Conservation (phyloP, 208 protist species). For the Cochliopodium minus region DNA sequence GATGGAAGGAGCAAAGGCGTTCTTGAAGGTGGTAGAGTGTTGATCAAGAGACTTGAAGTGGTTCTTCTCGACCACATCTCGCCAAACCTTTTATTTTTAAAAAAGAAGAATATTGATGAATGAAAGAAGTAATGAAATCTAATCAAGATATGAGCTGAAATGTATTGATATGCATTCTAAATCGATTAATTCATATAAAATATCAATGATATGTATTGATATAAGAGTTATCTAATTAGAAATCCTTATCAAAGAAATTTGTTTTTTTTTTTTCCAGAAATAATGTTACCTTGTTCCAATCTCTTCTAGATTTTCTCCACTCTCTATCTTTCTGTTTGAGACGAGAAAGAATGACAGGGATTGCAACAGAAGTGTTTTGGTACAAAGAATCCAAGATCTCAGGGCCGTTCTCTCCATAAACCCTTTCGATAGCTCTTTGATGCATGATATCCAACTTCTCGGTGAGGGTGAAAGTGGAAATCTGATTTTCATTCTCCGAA, state of each 20-base stretch:
- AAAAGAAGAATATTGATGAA: constrained; percentile 36
- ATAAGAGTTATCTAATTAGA: no score
- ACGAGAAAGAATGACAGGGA: constrained; percentile 42
- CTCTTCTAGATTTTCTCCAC: constrained; percentile 1
- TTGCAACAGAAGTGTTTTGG: constrained; percentile 22
- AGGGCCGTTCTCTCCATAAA: constrained; percentile 35
- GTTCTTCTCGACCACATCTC: constrained; percentile 43
- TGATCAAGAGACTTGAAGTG: constrained; percentile 40
- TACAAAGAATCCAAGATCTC: constrained; percentile 30
- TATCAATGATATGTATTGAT: no score
- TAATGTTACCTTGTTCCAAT: constrained; percentile 3
- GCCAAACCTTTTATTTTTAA: constrained; percentile 50
- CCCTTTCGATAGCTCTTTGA: constrained; percentile 30
- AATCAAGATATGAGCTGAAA: no score
- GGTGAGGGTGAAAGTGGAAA: constrained; percentile 11
- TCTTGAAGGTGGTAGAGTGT: constrained; percentile 37
- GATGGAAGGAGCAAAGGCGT: no score
- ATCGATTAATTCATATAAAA: no score
- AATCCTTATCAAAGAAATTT: neutral
- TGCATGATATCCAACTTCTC: constrained; percentile 12
- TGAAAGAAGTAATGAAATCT: neutral
- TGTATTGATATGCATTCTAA: no score
- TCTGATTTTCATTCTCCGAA: neutral
- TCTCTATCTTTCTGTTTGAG: constrained; percentile 43
- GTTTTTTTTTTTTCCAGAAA: neutral